These are phyloP conservation scores for Chrysanthemum seticuspe DNA, from an alignment of 129 eudicot species.

Conservation along the genomic window DNA sequence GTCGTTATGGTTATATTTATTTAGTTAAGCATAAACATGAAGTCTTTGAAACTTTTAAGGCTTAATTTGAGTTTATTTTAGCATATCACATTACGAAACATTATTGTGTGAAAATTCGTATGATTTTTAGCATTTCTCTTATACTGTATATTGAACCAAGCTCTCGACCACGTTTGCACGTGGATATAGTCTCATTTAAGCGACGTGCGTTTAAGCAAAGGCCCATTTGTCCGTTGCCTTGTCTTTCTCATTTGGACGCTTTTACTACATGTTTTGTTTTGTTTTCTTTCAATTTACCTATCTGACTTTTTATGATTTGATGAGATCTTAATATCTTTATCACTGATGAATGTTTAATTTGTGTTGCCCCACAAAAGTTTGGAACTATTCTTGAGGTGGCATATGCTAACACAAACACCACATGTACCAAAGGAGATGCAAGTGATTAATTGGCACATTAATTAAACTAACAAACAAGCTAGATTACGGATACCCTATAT, in stretches of 20 bases:
- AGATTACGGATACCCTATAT: background rate
- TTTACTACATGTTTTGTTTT: constrained; percentile 4
- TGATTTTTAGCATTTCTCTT: too few relatives aligned
- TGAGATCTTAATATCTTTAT: background rate
- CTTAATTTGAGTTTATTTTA: too few relatives aligned
- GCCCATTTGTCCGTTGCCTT: constrained; percentile 14
- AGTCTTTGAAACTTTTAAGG: too few relatives aligned
- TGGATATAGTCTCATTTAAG: too few relatives aligned
- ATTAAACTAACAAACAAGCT: background rate
- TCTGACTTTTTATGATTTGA: background rate
- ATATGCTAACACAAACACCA: background rate
- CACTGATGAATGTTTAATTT: background rate
- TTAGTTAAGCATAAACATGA: too few relatives aligned
- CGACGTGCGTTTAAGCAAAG: too few relatives aligned
- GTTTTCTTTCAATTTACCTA: constrained; percentile 11
- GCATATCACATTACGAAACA: too few relatives aligned
- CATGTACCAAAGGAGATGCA: background rate
- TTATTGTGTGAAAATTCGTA: too few relatives aligned
- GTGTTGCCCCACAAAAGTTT: background rate
- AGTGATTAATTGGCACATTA: background rate
- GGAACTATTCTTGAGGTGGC: constrained; percentile 8
- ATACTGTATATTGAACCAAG: too few relatives aligned
- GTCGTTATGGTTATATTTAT: too few relatives aligned
- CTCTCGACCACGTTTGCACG: too few relatives aligned
- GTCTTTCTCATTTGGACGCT: constrained; percentile 10